A percentile compares a stretch with the other conserved stretches of the same genome.
phyloP scores from a whole-genome alignment of 345 rosid genomes.

The Lepidium sativum region DNA sequence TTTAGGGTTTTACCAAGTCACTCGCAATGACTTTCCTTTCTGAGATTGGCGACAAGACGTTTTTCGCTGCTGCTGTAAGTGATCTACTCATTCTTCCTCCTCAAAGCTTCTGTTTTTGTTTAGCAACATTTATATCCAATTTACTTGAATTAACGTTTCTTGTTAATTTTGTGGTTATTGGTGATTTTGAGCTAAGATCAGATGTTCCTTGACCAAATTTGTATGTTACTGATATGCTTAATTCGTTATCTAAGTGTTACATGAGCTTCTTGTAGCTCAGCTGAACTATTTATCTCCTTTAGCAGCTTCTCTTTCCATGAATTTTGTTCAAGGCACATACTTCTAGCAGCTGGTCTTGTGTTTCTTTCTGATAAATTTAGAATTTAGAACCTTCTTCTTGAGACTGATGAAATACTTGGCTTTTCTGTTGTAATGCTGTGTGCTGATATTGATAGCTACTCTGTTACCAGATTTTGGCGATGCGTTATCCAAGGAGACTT shows the following conservation, averaged over 20 bases:
- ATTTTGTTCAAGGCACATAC: neutral
- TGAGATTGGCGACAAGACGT: slow-evolving; percentile 96
- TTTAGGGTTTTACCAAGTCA: slow-evolving; percentile 84
- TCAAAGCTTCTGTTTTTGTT: neutral
- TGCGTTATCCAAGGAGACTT: slow-evolving; percentile 92
- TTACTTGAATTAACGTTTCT: neutral
- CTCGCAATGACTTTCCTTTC: slow-evolving; percentile 88
- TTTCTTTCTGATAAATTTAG: too few relatives aligned
- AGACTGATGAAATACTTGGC: neutral
- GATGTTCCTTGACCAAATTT: neutral
- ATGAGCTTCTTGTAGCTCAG: neutral
- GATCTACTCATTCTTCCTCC: neutral
- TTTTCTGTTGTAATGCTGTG: neutral
- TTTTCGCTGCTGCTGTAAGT: slow-evolving; percentile 91
- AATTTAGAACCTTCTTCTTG: neutral
- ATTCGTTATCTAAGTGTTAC: neutral
- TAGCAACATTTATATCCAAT: neutral
- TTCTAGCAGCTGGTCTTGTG: neutral
- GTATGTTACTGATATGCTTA: neutral
- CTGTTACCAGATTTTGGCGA: slow-evolving; percentile 74
- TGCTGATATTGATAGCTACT: neutral
- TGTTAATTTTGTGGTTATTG: neutral
- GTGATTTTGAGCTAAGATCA: neutral
- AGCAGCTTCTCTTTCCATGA: neutral
- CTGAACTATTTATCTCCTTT: neutral